Conservation (phyloP, 1,139 yeast genomes). For the Pichia sp. region DNA sequence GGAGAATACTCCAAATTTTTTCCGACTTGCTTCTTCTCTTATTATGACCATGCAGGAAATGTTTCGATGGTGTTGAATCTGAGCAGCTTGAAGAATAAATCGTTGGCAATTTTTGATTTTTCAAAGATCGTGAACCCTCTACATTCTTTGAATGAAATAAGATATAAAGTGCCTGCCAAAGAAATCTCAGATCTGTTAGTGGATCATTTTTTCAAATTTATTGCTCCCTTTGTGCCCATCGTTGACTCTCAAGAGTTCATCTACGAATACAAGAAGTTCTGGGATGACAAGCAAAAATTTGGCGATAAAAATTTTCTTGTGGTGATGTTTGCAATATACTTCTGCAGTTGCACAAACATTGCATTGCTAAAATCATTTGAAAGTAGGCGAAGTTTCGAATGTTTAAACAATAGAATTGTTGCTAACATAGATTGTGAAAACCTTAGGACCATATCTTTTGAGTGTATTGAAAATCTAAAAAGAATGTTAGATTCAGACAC, state of each 20-base stretch:
- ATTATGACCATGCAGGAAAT: slow-evolving; percentile 22
- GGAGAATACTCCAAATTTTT: slow-evolving; percentile 26
- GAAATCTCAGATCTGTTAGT: slow-evolving; percentile 18
- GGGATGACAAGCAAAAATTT: slow-evolving; percentile 15
- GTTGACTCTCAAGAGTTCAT: slow-evolving; percentile 23
- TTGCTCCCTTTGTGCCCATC: slow-evolving; percentile 24
- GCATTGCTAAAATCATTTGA: slow-evolving; percentile 14
- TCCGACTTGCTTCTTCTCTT: slow-evolving; percentile 23
- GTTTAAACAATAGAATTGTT: background rate
- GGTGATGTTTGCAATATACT: slow-evolving; percentile 21
- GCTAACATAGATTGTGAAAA: slow-evolving; percentile 9
- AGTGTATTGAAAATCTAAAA: slow-evolving; percentile 22
- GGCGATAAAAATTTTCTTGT: slow-evolving; percentile 19
- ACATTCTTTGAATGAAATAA: slow-evolving; percentile 10
- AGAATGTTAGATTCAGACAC: slow-evolving; percentile 16
- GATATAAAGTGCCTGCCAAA: slow-evolving; percentile 14
- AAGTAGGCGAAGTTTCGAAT: background rate
- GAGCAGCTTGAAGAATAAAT: slow-evolving; percentile 13
- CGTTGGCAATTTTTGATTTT: slow-evolving; percentile 21
- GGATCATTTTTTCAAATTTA: slow-evolving; percentile 20
- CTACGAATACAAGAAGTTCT: slow-evolving; percentile 18
- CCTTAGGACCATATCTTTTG: slow-evolving; percentile 17
- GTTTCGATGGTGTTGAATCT: slow-evolving; percentile 19
- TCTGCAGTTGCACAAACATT: slow-evolving; percentile 22
- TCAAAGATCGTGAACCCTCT: slow-evolving; percentile 17